These are phyloP conservation scores for Sporothrix phasma DNA, from an alignment of 2,329 filamentous ascomycete genomes.

Conservation along the genomic window DNA sequence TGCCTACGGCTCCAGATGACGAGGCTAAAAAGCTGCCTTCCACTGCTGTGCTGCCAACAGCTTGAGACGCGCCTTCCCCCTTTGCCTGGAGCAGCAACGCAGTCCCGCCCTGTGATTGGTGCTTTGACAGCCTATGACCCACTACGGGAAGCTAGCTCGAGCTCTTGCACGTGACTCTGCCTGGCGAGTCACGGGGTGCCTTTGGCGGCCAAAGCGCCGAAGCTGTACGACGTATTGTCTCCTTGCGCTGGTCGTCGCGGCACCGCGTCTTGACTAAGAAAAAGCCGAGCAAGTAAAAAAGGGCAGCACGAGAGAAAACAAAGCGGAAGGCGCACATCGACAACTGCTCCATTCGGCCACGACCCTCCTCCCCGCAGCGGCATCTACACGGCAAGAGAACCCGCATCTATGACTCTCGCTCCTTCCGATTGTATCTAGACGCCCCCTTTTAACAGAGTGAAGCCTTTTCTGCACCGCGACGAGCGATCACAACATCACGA, in stretches of 20 bases:
- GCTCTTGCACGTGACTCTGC: slow-evolving; percentile 9
- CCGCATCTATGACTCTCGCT: neutral
- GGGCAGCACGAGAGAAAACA: neutral
- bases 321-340: slow-evolving; percentile 2
- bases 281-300: neutral
- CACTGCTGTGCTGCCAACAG: slow-evolving; percentile 11
- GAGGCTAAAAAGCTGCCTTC: slow-evolving; percentile 45
- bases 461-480: neutral
- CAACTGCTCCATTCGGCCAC: neutral
- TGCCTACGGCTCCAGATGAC: slow-evolving; percentile 32
- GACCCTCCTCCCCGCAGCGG: neutral
- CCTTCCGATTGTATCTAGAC: neutral
- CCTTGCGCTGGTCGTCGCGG: slow-evolving; percentile 7
- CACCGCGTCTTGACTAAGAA: slow-evolving; percentile 12
- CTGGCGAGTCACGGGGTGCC: neutral
- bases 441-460: neutral
- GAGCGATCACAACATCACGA: slow-evolving; percentile 1
- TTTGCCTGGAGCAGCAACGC: slow-evolving; percentile 5
- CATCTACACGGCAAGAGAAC: neutral
- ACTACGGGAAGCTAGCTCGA: neutral
- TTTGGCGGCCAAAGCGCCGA: neutral
- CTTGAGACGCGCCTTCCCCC: slow-evolving; percentile 11
- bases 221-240: too few relatives aligned
- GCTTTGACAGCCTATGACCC: neutral
- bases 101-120: slow-evolving; percentile 7